Evolutionary conservation across 1,284 basidiomycete genomes (phyloP).

Genomic region (Meira nashicola): DNA sequence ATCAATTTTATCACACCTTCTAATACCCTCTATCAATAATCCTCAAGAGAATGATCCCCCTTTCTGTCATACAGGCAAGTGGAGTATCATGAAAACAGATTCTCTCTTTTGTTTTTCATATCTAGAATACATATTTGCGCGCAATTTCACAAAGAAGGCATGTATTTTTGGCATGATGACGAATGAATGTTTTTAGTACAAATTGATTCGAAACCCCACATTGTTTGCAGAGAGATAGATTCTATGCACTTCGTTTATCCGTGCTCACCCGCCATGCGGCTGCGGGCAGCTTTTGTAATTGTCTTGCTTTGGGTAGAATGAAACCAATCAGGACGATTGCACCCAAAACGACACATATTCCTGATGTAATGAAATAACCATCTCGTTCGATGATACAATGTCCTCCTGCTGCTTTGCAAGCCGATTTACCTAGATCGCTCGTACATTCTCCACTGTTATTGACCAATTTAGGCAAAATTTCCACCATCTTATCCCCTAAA

Average conservation of each 20-base stretch:
- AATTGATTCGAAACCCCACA: too few species aligned
- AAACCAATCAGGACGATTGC: slow-evolving; percentile 65
- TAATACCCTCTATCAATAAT: too few species aligned
- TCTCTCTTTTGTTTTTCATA: too few species aligned
- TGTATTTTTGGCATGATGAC: too few species aligned
- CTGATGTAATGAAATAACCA: slow-evolving; percentile 85
- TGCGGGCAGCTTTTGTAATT: slow-evolving; percentile 62
- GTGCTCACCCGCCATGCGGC: slow-evolving; percentile 39
- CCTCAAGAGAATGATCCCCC: too few species aligned
- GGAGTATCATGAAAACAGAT: too few species aligned
- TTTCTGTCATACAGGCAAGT: too few species aligned
- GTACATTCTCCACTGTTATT: slow-evolving; percentile 33
- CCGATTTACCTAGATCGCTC: slow-evolving; percentile 63
- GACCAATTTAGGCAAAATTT: slow-evolving; percentile 8
- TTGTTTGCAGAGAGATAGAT: too few species aligned
- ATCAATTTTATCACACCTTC: too few species aligned
- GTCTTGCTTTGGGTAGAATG: slow-evolving; percentile 77
- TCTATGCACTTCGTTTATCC: not conserved
- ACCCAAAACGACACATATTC: slow-evolving; percentile 72
- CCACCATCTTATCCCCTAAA: not conserved
- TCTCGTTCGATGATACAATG: slow-evolving; percentile 77
- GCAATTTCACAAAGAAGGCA: too few species aligned
- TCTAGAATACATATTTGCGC: too few species aligned
- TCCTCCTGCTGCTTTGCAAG: slow-evolving; percentile 72
- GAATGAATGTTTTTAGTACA: too few species aligned